These are phyloP conservation scores for Corrigiola litoralis DNA, from an alignment of 179 eudicot genomes.

Conservation along the genomic window DNA sequence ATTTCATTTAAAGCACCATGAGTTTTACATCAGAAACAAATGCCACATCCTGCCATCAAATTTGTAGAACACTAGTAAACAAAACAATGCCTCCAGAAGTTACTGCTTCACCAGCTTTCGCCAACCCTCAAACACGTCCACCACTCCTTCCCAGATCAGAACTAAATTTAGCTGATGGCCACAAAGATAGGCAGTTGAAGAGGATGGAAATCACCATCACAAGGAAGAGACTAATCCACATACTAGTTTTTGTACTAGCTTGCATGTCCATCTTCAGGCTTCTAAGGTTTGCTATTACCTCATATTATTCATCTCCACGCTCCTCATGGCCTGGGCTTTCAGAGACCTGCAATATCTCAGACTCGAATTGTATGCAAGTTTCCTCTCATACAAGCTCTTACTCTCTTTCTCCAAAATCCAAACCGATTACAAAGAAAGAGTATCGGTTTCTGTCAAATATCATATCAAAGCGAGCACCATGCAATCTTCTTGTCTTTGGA, in stretches of 20 bases:
- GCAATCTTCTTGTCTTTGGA: conserved; percentile 85
- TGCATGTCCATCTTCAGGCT: conserved; percentile 60
- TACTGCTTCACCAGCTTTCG: conserved; percentile 20
- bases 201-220: conserved; percentile 42
- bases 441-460: conserved; percentile 41
- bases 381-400: conserved; percentile 11
- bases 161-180: conserved; percentile 8
- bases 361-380: conserved; percentile 14
- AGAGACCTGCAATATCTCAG: conserved; percentile 18
- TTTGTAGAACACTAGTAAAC: conserved; percentile 1
- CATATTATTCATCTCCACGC: conserved; percentile 40
- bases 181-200: conserved; percentile 13
- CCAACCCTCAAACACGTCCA: conserved; percentile 16
- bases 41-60: not conserved
- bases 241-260: conserved; percentile 48
- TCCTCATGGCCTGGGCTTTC: conserved; percentile 18
- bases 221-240: conserved; percentile 50
- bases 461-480: conserved; percentile 54
- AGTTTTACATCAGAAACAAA: conserved; percentile 8
- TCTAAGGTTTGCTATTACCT: conserved; percentile 40
- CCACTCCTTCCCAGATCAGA: conserved; percentile 23
- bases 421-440: conserved; percentile 54
- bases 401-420: conserved; percentile 1
- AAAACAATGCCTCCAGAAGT: conserved; percentile 54
- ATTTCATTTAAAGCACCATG: conserved; percentile 3